Percentiles rank a stretch among this genome's conserved stretches.
Conservation (phyloP, 1,139 yeast genomes). For the Hanseniaspora uvarum region DNA sequence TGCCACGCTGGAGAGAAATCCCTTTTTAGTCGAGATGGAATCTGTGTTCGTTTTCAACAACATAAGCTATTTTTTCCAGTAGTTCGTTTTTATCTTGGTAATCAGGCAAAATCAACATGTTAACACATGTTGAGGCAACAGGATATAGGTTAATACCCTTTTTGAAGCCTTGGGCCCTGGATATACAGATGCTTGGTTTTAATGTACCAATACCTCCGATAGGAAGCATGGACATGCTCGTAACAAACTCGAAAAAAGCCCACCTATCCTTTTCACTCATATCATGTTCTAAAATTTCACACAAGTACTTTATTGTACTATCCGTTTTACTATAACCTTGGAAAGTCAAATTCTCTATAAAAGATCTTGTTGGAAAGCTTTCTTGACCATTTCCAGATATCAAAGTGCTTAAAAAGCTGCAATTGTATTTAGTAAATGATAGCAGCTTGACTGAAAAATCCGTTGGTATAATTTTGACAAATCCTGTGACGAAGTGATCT, state of each 20-base stretch:
- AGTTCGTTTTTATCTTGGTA: conserved; percentile 53
- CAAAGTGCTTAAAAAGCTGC: conserved; percentile 61
- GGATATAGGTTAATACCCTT: conserved; percentile 46
- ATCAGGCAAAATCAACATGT: conserved; percentile 74
- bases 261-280: conserved; percentile 51
- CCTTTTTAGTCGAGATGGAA: conserved; percentile 1
- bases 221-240: conserved; percentile 88
- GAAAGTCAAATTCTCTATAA: conserved; percentile 60
- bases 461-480: conserved; percentile 56
- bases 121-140: conserved; percentile 88
- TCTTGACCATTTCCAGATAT: conserved; percentile 56
- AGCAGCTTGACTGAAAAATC: conserved; percentile 44
- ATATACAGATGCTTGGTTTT: conserved; percentile 38
- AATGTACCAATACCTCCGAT: conserved; percentile 70
- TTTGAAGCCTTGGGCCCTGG: neutral
- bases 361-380: conserved; percentile 22
- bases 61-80: conserved; percentile 55
- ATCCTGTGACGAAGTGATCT: conserved; percentile 57
- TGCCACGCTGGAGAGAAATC: too few relatives aligned
- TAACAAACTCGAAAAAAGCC: conserved; percentile 69
- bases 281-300: conserved; percentile 61
- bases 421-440: conserved; percentile 63
- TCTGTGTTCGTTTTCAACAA: conserved; percentile 40
- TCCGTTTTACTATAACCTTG: conserved; percentile 52
- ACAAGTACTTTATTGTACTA: conserved; percentile 49